phyloP scores from a whole-genome alignment of 2,329 filamentous ascomycete genomes.

The Didymella lethalis region DNA sequence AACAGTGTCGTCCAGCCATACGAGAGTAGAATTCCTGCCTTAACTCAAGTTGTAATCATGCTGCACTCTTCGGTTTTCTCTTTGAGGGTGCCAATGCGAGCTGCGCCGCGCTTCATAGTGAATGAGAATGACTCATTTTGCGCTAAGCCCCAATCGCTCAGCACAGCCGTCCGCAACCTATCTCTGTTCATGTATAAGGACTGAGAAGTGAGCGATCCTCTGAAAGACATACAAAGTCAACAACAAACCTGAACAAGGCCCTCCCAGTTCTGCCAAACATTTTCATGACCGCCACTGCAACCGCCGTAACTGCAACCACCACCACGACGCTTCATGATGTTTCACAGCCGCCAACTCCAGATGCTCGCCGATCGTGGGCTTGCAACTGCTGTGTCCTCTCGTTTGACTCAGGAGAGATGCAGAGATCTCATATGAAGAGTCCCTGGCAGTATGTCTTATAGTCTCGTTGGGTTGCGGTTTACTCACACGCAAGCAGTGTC shows the following conservation, averaged over 20 bases:
- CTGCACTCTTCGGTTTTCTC: not conserved
- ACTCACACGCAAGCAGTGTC: slow-evolving; percentile 2
- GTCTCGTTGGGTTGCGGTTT: too few species aligned
- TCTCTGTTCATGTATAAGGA: not conserved
- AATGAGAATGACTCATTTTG: slow-evolving; percentile 10
- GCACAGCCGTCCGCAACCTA: too few species aligned
- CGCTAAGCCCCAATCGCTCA: not conserved
- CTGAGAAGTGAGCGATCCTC: not conserved
- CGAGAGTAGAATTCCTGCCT: not conserved
- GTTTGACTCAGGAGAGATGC: not conserved
- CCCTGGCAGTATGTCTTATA: slow-evolving; percentile 10
- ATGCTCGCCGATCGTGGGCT: not conserved
- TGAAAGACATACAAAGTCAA: not conserved
- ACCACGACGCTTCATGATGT: not conserved
- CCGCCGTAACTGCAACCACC: not conserved
- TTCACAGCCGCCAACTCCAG: not conserved
- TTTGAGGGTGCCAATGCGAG: not conserved
- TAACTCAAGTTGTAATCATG: too few species aligned
- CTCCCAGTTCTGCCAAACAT: not conserved
- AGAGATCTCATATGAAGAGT: slow-evolving; percentile 12
- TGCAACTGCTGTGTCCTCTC: slow-evolving; percentile 4
- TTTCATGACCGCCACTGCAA: slow-evolving; percentile 1
- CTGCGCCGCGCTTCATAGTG: not conserved
- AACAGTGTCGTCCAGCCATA: not conserved
- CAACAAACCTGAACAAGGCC: not conserved